Evolutionary conservation across 352 stramenopile genomes (phyloP), one percentile per base, ranked within the genome.

Genomic region (Phytopythium delawarense): DNA sequence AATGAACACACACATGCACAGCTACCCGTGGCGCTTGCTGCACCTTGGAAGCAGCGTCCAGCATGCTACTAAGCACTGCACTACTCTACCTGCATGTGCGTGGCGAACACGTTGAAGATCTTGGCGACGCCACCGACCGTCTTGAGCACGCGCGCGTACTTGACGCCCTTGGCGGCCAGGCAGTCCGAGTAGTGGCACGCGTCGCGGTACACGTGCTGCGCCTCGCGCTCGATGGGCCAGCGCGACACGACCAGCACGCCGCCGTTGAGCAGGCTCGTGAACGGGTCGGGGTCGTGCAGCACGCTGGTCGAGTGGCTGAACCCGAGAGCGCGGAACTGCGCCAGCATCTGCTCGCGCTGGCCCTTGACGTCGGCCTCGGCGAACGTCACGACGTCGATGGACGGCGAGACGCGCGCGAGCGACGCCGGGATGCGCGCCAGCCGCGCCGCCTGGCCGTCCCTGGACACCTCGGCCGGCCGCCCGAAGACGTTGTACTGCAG

Each of bases 401-500:
- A 57, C 11, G 52, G 21, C 2, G 80, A 89, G 28, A 87, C 64
- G 2, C 54, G 62, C 37, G 51, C 34, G 44, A 93, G 61, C 28
- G 85, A 82, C 50, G 61, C 71, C 1, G 86, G 83, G 13, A 94
- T 78, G 49, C 76, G 84, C 39, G 69, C 59, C 42, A 94, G 63
- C 12, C 86, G 81, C 65, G 88, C 82, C 18, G 52, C 62, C 52
- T 94, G 86, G 9, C 83, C 86, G 65, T 94, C 86, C 1, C 74
- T 68, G 11, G 83, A 92, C 21, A 94, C 78, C 65, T 88, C 69
- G 45, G 74, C 75, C 23, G 85, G 83, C 5, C 85, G 72, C 4
- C 81, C 83, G 65, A 94, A 94, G 7, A 92, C 64, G 63, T 94
- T 94, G 74, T 94, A 94, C 75, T 94, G 79, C 21, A 89, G 64